Evolutionary conservation across 192 early-diverging fungal species (phyloP).

Genomic region (Podila clonocystis): DNA sequence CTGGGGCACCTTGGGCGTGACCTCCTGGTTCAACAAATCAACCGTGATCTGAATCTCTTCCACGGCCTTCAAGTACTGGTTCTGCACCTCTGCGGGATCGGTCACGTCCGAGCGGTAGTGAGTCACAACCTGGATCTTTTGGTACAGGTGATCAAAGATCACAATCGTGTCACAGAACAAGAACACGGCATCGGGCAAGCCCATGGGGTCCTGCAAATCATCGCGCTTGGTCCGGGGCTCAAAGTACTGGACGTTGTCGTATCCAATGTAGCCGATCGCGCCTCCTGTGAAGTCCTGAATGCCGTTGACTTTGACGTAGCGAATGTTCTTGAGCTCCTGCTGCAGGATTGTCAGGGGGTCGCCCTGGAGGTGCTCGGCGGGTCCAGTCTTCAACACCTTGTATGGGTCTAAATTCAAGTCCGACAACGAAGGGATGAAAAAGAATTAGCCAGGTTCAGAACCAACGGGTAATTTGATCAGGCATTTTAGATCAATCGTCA

Average conservation of each 20-base stretch:
- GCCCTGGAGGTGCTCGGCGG: constrained; percentile 72
- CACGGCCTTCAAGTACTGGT: constrained; percentile 75
- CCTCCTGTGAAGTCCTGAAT: constrained; percentile 93
- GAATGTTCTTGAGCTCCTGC: constrained; percentile 80
- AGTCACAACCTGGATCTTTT: constrained; percentile 90
- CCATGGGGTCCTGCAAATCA: constrained; percentile 84
- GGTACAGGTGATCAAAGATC: constrained; percentile 95
- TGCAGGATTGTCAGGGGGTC: constrained; percentile 92
- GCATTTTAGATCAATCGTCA: too few relatives aligned
- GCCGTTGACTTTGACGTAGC: constrained; percentile 83
- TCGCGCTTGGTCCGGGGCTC: constrained; percentile 87
- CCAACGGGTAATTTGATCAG: too few relatives aligned
- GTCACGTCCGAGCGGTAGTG: constrained; percentile 80
- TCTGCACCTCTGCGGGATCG: constrained; percentile 61
- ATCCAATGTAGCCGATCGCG: constrained; percentile 96
- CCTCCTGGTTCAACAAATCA: constrained; percentile 71
- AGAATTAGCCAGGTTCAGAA: too few relatives aligned
- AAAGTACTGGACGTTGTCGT: constrained; percentile 98
- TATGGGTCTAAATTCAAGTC: constrained; percentile 73
- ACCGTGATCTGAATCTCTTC: constrained; percentile 77
- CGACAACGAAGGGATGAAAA: too few relatives aligned
- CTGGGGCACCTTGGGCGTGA: constrained; percentile 85
- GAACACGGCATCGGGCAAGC: constrained; percentile 93
- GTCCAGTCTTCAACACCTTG: constrained; percentile 84
- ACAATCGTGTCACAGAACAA: constrained; percentile 96